A percentile compares a stretch with the other conserved stretches of the same genome.
These are phyloP conservation scores for Cyclocybe cylindracea DNA, from an alignment of 768 basidiomycete species.

Conservation along the genomic window DNA sequence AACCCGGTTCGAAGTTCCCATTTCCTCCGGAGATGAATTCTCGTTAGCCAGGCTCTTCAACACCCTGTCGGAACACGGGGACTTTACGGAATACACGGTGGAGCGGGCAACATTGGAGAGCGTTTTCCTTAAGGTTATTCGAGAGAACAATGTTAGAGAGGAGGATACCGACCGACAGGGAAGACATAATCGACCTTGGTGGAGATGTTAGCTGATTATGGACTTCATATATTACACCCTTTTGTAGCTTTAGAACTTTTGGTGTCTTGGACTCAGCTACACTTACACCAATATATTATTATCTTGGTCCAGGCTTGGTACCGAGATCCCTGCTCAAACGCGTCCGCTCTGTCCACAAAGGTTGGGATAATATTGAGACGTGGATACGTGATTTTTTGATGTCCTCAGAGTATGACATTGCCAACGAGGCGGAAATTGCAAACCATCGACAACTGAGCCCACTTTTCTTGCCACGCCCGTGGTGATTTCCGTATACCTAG, in stretches of 20 bases:
- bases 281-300: slow-evolving; percentile 28
- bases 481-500: too few species aligned
- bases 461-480: too few species aligned
- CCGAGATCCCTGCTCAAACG: too few species aligned
- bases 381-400: too few species aligned
- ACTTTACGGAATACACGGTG: slow-evolving; percentile 68
- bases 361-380: too few species aligned
- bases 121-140: slow-evolving; percentile 70
- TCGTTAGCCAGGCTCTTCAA: slow-evolving; percentile 63
- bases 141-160: slow-evolving; percentile 60
- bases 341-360: too few species aligned
- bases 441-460: too few species aligned
- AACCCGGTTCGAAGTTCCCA: slow-evolving; percentile 73
- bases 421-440: too few species aligned
- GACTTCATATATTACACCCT: neutral
- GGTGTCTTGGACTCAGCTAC: slow-evolving; percentile 25
- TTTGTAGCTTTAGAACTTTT: neutral
- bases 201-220: slow-evolving; percentile 4
- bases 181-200: slow-evolving; percentile 6
- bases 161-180: slow-evolving; percentile 26
- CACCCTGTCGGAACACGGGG: slow-evolving; percentile 48
- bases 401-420: too few species aligned
- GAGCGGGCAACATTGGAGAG: slow-evolving; percentile 72
- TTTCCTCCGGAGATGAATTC: slow-evolving; percentile 38
- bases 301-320: too few species aligned